Conservation (phyloP, 306 rosid species). For the Senna siamea region DNA sequence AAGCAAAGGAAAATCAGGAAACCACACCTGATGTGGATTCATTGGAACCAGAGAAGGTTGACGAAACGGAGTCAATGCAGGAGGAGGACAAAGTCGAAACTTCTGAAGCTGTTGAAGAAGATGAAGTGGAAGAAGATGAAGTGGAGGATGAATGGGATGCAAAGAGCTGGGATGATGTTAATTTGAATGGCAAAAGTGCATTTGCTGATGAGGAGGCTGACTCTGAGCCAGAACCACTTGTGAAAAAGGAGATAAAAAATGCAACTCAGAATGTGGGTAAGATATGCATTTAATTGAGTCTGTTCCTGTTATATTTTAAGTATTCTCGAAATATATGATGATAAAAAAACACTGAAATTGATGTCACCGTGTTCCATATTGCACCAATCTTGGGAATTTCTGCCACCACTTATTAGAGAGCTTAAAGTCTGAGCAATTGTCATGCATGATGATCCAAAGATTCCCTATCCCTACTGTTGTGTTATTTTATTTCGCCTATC, state of each 20-base stretch:
- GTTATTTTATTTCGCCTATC: background rate
- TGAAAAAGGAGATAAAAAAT: conserved; percentile 54
- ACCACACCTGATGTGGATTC: conserved; percentile 43
- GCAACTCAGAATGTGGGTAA: conserved; percentile 54
- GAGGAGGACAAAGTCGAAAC: conserved; percentile 61
- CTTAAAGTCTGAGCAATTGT: background rate
- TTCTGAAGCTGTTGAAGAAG: conserved; percentile 63
- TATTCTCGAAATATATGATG: conserved; percentile 14
- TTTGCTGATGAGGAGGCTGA: conserved; percentile 94
- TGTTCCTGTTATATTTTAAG: background rate
- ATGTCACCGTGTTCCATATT: background rate
- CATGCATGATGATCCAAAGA: background rate
- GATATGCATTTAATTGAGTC: conserved; percentile 29
- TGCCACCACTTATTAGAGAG: background rate
- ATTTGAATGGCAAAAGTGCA: conserved; percentile 61
- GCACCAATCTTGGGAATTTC: background rate
- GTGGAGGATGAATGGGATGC: conserved; percentile 95
- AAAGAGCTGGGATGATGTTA: conserved; percentile 95
- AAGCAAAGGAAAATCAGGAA: conserved; percentile 58
- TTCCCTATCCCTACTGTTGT: background rate
- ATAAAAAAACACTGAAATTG: conserved; percentile 22
- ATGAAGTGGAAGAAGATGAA: conserved; percentile 66
- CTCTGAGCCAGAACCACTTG: conserved; percentile 58
- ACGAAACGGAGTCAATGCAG: conserved; percentile 51
- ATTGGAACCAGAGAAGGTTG: conserved; percentile 65